A percentile compares a stretch with the other conserved stretches of the same genome.
Conservation (phyloP, 768 basidiomycete species). For the Auriculariales sp. region DNA sequence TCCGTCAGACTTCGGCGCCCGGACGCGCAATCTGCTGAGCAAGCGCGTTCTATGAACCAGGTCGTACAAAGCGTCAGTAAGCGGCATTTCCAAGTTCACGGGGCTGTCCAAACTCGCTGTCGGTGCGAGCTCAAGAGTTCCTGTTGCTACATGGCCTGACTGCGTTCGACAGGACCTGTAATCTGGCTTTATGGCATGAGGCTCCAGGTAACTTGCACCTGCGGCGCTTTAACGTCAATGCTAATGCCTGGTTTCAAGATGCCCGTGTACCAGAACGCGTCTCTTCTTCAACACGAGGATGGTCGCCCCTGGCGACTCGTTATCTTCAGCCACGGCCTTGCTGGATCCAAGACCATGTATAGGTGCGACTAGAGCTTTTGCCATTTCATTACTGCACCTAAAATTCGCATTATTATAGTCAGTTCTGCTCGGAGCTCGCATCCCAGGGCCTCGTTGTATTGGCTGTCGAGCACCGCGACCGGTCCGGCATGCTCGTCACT, state of each 20-base stretch:
- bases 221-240: too few relatives aligned
- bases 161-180: not conserved
- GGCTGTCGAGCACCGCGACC: conserved; percentile 69
- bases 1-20: too few relatives aligned
- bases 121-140: too few relatives aligned
- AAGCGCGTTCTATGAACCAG: too few relatives aligned
- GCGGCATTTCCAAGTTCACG: not conserved
- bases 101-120: too few relatives aligned
- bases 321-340: conserved; percentile 76
- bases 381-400: not conserved
- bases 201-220: not conserved
- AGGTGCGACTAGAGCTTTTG: conserved; percentile 22
- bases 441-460: conserved; percentile 74
- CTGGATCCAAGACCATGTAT: conserved; percentile 57
- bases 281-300: conserved; percentile 24
- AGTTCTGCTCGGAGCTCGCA: conserved; percentile 59
- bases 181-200: not conserved
- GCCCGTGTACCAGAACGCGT: conserved; percentile 41
- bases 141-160: too few relatives aligned
- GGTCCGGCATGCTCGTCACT: conserved; percentile 28
- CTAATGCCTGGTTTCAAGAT: conserved; percentile 21
- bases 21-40: too few relatives aligned
- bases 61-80: not conserved
- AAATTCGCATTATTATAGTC: too few relatives aligned
- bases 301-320: conserved; percentile 56